Percentiles rank a stretch among this genome's conserved stretches.
These are phyloP conservation scores for Emericellopsis cladophorae DNA, from an alignment of 2,329 filamentous ascomycete genomes.

Conservation along the genomic window DNA sequence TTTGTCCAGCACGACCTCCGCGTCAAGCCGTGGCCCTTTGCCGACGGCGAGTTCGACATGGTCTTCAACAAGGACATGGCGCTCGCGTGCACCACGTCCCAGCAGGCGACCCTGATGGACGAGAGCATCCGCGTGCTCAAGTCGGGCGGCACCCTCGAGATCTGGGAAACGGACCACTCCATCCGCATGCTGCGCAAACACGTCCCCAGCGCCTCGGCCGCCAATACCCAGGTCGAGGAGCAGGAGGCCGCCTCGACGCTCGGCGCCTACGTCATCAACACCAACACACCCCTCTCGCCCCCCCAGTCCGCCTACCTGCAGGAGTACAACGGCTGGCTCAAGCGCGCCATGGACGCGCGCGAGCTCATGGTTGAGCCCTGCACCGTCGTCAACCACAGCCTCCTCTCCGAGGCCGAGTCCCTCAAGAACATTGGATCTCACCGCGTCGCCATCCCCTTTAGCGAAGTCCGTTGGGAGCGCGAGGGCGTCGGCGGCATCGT, in stretches of 20 bases:
- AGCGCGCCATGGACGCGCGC: conserved; percentile 59
- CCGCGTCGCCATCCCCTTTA: conserved; percentile 75
- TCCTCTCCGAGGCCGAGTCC: conserved; percentile 68
- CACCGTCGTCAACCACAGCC: conserved; percentile 59
- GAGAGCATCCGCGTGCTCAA: conserved; percentile 68
- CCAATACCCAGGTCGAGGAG: conserved; percentile 30
- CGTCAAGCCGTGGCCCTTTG: conserved; percentile 62
- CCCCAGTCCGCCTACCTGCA: conserved; percentile 72
- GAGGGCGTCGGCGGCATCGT: conserved; percentile 55
- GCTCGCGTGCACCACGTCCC: conserved; percentile 47
- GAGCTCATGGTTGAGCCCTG: conserved; percentile 67
- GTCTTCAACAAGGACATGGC: conserved; percentile 80
- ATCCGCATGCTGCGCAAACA: conserved; percentile 76
- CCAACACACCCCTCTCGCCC: conserved; percentile 69
- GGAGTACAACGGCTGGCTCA: conserved; percentile 75
- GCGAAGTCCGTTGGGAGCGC: conserved; percentile 77
- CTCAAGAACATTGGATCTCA: conserved; percentile 59
- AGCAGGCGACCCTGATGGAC: conserved; percentile 45
- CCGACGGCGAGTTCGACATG: conserved; percentile 70
- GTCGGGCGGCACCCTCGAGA: conserved; percentile 68
- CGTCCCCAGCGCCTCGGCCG: conserved; percentile 36
- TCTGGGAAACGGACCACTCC: conserved; percentile 82
- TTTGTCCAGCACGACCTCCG: conserved; percentile 84
- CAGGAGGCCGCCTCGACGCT: conserved; percentile 55
- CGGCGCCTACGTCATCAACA: conserved; percentile 70